Evolutionary conservation across 345 rosid genomes (phyloP), one percentile per base, ranked within the genome.

Genomic region (Gossypium turneri): DNA sequence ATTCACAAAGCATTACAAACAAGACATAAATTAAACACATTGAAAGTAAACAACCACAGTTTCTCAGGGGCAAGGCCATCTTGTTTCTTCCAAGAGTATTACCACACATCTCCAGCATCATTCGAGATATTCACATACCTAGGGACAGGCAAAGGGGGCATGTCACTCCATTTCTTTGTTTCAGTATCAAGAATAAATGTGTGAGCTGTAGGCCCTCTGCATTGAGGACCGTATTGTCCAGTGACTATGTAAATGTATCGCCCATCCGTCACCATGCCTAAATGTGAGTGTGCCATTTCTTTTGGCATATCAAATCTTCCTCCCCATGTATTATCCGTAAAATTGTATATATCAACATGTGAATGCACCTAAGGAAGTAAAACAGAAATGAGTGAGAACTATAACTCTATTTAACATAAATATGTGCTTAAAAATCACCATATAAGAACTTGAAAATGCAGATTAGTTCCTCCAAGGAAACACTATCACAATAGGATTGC

Each of bases 261-360:
- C 77, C 98, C 98, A 84, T 95, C 98, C 0, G 97, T 90, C 20
- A 84, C 98, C 99, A 95, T 93, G 79, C 98, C 99, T 83, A 95
- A 91, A 78, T 95, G 98, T 15, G 99, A 95, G 84, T 95, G 99
- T 13, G 98, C 98, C 99, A 95, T 95, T 81, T 93, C 96, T 81
- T 90, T 93, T 2, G 99, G 99, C 98, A 95, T 95, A 81, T 90
- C 92, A 79, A 93, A 93, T 83, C 94, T 85, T 63, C 85, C 93
- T 85, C 90, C 92, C 97, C 99, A 95, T 43, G 87, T 86, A 76
- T 91, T 90, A 84, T 86, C 88, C 5, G 86, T 76, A 79, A 95
- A 91, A 80, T 91, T 91, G 85, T 89, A 95, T 63, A 94, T 82
- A 79, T 95, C 97, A 73, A 95, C 91, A 80, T 93, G 97, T 17